A percentile compares a stretch with the other conserved stretches of the same genome.
These are phyloP conservation scores for Plasmodium knowlesi DNA, from an alignment of 169 alveolate genomes.

Conservation along the genomic window DNA sequence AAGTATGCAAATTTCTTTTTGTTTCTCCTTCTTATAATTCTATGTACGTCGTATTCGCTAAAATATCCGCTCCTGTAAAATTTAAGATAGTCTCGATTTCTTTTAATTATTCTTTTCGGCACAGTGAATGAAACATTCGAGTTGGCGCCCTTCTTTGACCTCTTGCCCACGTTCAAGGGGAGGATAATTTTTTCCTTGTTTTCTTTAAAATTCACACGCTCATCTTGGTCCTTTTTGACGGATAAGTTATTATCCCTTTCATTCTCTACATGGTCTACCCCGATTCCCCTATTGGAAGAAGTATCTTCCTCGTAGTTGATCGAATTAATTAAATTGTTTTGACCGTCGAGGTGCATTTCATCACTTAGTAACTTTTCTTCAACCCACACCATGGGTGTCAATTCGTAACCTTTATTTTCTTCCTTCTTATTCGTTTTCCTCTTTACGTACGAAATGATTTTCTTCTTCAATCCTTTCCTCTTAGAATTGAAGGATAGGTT, in stretches of 20 bases:
- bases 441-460: slow-evolving; percentile 44
- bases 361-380: background rate
- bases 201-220: background rate
- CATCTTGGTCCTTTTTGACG: background rate
- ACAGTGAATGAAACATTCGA: slow-evolving; percentile 22
- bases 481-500: slow-evolving; percentile 31
- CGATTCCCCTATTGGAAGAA: background rate
- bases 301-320: background rate
- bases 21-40: background rate
- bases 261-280: background rate
- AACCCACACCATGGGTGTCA: background rate
- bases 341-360: background rate
- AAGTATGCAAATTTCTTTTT: slow-evolving; percentile 2
- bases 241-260: slow-evolving; percentile 7
- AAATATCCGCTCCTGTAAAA: slow-evolving; percentile 14
- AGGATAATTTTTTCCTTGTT: background rate
- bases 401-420: slow-evolving; percentile 5
- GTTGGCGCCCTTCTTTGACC: background rate
- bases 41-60: slow-evolving; percentile 40
- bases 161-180: background rate
- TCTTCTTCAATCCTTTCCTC: slow-evolving; percentile 23
- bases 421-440: slow-evolving; percentile 28
- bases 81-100: background rate
- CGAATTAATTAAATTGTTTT: slow-evolving; percentile 6
- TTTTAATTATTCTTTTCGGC: background rate